Percentiles rank a stretch among this genome's conserved stretches.
phyloP scores from a whole-genome alignment of 2,329 filamentous ascomycete species.

The Drechslerella coelobrocha region DNA sequence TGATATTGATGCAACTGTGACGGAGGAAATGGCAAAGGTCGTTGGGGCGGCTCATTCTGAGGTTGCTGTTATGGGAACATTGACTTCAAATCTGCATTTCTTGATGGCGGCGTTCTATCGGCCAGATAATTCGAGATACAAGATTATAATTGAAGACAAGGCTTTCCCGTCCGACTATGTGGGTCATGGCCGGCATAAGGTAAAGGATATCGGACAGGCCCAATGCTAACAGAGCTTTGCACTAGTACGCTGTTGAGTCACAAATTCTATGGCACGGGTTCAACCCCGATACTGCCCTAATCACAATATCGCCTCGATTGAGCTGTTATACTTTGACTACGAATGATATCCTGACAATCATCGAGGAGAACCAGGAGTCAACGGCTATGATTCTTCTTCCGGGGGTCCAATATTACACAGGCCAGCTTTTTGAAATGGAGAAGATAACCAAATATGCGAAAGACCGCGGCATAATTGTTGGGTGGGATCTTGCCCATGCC shows the following conservation, averaged over 20 bases:
- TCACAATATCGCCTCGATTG: slow-evolving; percentile 73
- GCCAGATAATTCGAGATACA: slow-evolving; percentile 69
- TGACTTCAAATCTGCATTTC: slow-evolving; percentile 82
- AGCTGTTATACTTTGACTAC: slow-evolving; percentile 70
- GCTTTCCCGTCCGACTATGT: slow-evolving; percentile 88
- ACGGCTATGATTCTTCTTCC: slow-evolving; percentile 81
- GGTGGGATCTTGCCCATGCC: slow-evolving; percentile 89
- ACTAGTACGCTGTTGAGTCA: slow-evolving; percentile 79
- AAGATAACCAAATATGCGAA: slow-evolving; percentile 80
- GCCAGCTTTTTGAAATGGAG: slow-evolving; percentile 83
- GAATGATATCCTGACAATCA: slow-evolving; percentile 72
- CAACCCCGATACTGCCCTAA: slow-evolving; percentile 71
- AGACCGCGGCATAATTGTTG: slow-evolving; percentile 72
- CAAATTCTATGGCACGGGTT: slow-evolving; percentile 76
- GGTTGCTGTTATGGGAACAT: slow-evolving; percentile 85
- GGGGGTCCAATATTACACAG: slow-evolving; percentile 90
- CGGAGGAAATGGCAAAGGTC: slow-evolving; percentile 72
- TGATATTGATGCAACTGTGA: slow-evolving; percentile 77
- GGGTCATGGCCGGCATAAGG: slow-evolving; percentile 55
- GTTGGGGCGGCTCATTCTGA: slow-evolving; percentile 76
- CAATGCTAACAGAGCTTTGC: neutral
- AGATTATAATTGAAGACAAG: slow-evolving; percentile 87
- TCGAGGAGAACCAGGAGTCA: slow-evolving; percentile 74
- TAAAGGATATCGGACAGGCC: neutral
- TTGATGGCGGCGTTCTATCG: slow-evolving; percentile 84